phyloP scores from a whole-genome alignment of 176 grass and related monocot genomes.

The Melocanna baccifera region DNA sequence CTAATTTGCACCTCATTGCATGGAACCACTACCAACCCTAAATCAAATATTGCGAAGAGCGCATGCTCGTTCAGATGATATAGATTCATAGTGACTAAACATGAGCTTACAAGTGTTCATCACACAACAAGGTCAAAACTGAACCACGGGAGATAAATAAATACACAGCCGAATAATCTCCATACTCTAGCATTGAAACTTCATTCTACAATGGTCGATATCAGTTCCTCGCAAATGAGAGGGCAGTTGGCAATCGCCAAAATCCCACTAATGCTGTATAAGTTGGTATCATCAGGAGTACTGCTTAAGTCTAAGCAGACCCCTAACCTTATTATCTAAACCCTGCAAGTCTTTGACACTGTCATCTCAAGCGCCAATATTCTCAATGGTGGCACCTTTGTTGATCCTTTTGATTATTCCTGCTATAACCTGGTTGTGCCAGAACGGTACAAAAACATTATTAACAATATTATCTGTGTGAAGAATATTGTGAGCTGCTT shows the following conservation, averaged over 20 bases:
- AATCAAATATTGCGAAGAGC: neutral
- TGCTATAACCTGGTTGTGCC: conserved; percentile 71
- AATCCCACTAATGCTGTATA: neutral
- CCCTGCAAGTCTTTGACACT: too few species aligned
- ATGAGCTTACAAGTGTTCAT: conserved; percentile 4
- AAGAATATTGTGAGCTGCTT: neutral
- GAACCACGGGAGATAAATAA: neutral
- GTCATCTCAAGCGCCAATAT: conserved; percentile 61
- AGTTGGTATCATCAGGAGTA: neutral
- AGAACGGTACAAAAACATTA: neutral
- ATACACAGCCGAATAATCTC: neutral
- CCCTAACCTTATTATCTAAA: conserved; percentile 1
- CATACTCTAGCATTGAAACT: neutral
- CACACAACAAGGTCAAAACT: conserved; percentile 6
- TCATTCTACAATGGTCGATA: neutral
- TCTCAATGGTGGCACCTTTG: conserved; percentile 71
- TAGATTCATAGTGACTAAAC: neutral
- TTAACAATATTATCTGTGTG: neutral
- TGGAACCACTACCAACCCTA: neutral
- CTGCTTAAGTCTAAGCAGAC: neutral
- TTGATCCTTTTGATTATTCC: conserved; percentile 92
- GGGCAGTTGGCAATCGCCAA: neutral
- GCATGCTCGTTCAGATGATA: neutral
- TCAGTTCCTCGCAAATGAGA: neutral
- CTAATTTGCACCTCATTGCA: neutral